phyloP scores from a whole-genome alignment of 148 eudicot genomes.

The Chenopodium quinoa region DNA sequence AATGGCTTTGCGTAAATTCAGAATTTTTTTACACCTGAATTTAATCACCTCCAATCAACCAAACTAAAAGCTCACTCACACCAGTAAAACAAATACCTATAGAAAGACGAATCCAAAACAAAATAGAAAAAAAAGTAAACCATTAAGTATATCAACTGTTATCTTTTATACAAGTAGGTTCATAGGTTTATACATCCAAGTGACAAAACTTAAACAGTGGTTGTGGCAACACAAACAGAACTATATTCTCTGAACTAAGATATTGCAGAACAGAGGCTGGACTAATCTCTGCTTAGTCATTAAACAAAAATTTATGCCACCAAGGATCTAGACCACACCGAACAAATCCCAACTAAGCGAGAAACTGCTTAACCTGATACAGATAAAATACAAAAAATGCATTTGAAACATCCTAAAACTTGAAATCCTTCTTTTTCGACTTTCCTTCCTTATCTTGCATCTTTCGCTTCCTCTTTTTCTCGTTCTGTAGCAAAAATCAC shows the following conservation, averaged over 20 bases:
- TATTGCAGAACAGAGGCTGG: neutral
- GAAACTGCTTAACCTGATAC: neutral
- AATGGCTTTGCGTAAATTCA: neutral
- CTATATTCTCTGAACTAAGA: conserved; percentile 2
- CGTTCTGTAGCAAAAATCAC: conserved; percentile 46
- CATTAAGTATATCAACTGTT: neutral
- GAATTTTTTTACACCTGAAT: neutral
- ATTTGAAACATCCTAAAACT: conserved; percentile 43
- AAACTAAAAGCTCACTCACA: neutral
- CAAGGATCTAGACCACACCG: neutral
- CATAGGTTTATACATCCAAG: neutral
- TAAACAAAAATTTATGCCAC: neutral
- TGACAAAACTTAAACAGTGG: conserved; percentile 3
- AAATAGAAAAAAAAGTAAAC: neutral
- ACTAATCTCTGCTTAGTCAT: neutral
- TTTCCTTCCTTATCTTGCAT: conserved; percentile 86
- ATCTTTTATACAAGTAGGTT: conserved; percentile 3
- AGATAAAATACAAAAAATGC: neutral
- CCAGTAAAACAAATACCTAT: neutral
- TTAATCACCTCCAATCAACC: neutral
- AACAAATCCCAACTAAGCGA: neutral
- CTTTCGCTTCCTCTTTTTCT: conserved; percentile 78
- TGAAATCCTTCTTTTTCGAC: conserved; percentile 88
- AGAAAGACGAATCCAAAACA: neutral
- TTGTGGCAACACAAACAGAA: neutral